These are phyloP conservation scores for Trichoderma afroharzianum DNA, from an alignment of 2,329 filamentous ascomycete species.

Conservation along the genomic window DNA sequence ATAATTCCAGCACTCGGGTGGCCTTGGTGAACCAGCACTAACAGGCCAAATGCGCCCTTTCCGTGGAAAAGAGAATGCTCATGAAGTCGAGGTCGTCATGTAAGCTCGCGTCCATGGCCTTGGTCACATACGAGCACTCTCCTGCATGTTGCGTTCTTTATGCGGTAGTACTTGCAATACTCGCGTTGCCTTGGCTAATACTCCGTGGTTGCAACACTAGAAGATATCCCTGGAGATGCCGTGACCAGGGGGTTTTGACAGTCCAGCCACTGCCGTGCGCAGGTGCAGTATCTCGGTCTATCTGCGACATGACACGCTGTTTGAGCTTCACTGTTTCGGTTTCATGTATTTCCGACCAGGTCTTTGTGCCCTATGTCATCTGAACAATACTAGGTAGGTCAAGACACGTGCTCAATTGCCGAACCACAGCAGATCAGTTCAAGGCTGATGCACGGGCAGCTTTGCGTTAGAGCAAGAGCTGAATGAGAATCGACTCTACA, in stretches of 20 bases:
- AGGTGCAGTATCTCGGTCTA: background rate
- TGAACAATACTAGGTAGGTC: background rate
- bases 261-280: background rate
- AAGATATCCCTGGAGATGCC: background rate
- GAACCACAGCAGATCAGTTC: background rate
- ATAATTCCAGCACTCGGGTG: background rate
- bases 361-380: background rate
- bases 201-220: background rate
- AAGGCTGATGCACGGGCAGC: background rate
- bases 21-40: background rate
- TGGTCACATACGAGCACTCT: background rate
- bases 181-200: background rate
- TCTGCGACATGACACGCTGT: conserved; percentile 3
- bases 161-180: background rate
- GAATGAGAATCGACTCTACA: background rate
- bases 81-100: background rate
- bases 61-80: background rate
- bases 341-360: background rate
- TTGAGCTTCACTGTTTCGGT: background rate
- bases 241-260: conserved; percentile 4
- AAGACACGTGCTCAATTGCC: conserved; percentile 5
- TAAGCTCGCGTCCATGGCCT: background rate
- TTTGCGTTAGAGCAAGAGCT: background rate
- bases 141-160: background rate
- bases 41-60: background rate